phyloP scores from a whole-genome alignment of 2,329 filamentous ascomycete genomes.

The Fusarium buharicum region DNA sequence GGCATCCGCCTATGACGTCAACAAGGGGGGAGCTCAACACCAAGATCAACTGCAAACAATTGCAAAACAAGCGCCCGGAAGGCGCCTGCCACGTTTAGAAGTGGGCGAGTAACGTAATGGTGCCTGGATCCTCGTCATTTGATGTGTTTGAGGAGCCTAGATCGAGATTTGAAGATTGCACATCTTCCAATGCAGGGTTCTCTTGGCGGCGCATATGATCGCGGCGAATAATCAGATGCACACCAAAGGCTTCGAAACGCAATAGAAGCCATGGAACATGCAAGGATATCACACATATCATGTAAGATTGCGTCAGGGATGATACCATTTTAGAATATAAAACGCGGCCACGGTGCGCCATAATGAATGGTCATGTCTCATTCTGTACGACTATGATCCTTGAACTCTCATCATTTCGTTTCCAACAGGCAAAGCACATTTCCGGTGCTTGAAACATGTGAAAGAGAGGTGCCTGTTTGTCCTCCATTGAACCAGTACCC shows the following conservation, averaged over 20 bases:
- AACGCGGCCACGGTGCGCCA: conserved; percentile 30
- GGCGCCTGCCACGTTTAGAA: conserved; percentile 4
- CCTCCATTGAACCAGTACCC: conserved; percentile 28
- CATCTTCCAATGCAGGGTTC: conserved; percentile 1
- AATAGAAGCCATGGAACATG: not conserved
- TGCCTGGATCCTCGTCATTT: conserved; percentile 13
- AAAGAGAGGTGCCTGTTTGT: conserved; percentile 24
- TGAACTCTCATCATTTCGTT: conserved; percentile 18
- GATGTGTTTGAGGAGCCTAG: not conserved
- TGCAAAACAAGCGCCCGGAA: conserved; percentile 24
- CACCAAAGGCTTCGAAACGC: not conserved
- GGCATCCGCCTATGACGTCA: conserved; percentile 35
- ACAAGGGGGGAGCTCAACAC: conserved; percentile 9
- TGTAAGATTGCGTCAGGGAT: conserved; percentile 26
- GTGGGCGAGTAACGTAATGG: conserved; percentile 34
- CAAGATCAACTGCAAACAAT: conserved; percentile 1
- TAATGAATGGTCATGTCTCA: conserved; percentile 39
- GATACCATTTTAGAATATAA: conserved; percentile 12
- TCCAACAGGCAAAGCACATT: conserved; percentile 18
- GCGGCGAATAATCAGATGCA: not conserved
- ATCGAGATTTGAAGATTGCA: conserved; percentile 21
- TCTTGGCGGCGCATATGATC: conserved; percentile 31
- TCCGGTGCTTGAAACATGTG: conserved; percentile 14
- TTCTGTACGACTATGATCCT: conserved; percentile 31
- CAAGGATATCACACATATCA: not conserved